Evolutionary conservation across 2,329 filamentous ascomycete genomes (phyloP).

Genomic region (Graphilbum ipis-grandicollis): DNA sequence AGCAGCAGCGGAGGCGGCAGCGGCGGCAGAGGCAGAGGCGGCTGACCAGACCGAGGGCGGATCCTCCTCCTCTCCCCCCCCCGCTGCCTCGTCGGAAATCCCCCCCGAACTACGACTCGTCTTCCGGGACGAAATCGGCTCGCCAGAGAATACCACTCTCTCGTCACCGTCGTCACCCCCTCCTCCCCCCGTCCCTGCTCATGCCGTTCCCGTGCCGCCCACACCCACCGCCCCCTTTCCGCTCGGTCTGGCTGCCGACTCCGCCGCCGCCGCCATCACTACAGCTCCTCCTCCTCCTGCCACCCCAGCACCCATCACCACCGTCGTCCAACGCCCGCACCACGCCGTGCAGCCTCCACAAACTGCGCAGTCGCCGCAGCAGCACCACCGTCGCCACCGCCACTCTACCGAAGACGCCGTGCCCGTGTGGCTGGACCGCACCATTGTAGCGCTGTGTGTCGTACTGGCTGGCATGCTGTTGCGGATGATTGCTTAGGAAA

Average conservation of each 20-base stretch:
- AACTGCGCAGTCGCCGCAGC: slow-evolving; percentile 7
- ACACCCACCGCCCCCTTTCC: slow-evolving; percentile 1
- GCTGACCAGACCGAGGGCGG: slow-evolving; percentile 15
- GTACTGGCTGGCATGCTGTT: slow-evolving; percentile 53
- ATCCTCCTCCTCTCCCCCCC: neutral
- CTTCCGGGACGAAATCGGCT: slow-evolving; percentile 54
- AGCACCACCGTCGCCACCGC: neutral
- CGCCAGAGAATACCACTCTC: too few species aligned
- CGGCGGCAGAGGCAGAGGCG: slow-evolving; percentile 16
- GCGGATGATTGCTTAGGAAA: slow-evolving; percentile 16
- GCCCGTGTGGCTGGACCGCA: slow-evolving; percentile 62
- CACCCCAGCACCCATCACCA: slow-evolving; percentile 13
- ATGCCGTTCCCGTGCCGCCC: slow-evolving; percentile 1
- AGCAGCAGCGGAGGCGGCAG: slow-evolving; percentile 37
- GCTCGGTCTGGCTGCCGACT: neutral
- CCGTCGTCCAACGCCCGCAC: too few species aligned
- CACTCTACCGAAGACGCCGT: slow-evolving; percentile 25
- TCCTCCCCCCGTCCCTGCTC: slow-evolving; percentile 1
- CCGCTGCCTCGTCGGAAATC: slow-evolving; percentile 12
- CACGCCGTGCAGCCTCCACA: too few species aligned
- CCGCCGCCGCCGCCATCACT: neutral
- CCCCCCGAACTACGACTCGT: slow-evolving; percentile 45
- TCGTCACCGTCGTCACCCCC: too few species aligned
- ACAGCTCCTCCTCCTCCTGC: neutral
- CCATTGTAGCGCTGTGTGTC: slow-evolving; percentile 56